Evolutionary conservation across 2,329 filamentous ascomycete genomes (phyloP), one percentile per base, ranked within the genome.

Genomic region (Aspergillus quadrilineatus): DNA sequence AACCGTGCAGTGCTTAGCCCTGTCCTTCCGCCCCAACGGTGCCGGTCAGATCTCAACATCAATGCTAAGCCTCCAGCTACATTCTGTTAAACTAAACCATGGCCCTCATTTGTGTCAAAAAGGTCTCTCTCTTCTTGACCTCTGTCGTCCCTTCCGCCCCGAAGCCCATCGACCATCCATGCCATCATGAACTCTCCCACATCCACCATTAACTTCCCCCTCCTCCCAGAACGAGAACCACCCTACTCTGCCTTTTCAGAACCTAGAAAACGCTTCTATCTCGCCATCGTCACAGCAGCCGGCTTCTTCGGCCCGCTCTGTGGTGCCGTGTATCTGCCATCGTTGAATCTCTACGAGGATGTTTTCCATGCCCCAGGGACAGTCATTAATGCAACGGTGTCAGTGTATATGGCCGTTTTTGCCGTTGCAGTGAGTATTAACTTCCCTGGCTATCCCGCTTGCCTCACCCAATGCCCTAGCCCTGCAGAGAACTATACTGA

Each of bases 301-400:
- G 77, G 75, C 3, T 75, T 77, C 63, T 72, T 79, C 42, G 77
- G 73, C 0, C 77, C 77, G 7, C 57, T 79, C 15, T 72, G 73
- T n/a, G 77, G 75, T 30, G 72, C 71, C n/a, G 73, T 79, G 32
- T 79, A 79, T 61, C 63, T 79, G 2, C 77, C 77, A 0, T 69
- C 72, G 17, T 66, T 79, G 28, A 72, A 69, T 2, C 59, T 71
- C 15, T 64, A 79, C 14, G 69, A 74, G 50, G 47, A 70, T 12
- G 72, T 75, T 41, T 78, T 79, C 56, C 60, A 71, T 6, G 67
- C 68, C 5, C 69, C 68, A 6, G 63, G 64, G 28, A 70, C 72
- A 5, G 68, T 65, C 2, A 73, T 79, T 37, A 79, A 79, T 60
- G 75, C 69, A 3, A 77, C 77, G 0, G 75, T 79, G n/a, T 72